Base-by-base conservation (phyloP, 192 early-diverging fungal genomes). In the Mortierella claussenii region DNA sequence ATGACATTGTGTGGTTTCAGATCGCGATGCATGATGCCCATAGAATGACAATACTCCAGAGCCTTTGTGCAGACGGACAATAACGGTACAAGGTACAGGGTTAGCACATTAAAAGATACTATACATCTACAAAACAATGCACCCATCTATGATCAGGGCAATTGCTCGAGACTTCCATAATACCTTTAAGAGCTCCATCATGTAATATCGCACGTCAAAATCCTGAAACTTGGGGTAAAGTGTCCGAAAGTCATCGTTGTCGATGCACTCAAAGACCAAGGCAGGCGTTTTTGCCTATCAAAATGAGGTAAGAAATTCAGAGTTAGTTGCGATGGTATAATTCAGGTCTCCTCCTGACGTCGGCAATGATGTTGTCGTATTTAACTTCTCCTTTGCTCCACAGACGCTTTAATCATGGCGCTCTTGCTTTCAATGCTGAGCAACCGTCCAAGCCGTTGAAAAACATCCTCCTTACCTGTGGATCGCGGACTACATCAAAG, bases 1-100 rank as follows among this genome's bases (percentile, higher is more conserved):
- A 99, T 99, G 23, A 99, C 94, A 68, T 97, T 97, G 81, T 96
- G 96, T 12, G 97, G 97, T 79, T 99, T 99, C 56, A 99, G 93
- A 79, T 99, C 97, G 37, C 97, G 90, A 73, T 99, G 97, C 94
- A 99, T 99, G 79, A 99, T 98, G 23, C 97, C 97, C 36, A 92
- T 87, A 24, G 96, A 98, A 61, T 99, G 97, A 74, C 94, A 96
- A 67, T 91, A 99, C 52, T 99, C 96, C 55, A 99, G 85, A 4
- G 97, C 97, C 91, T 91, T 55, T 47, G 20, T n/a, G n/a, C n/a
- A n/a, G n/a, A n/a, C n/a, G n/a, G n/a, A n/a, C n/a, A n/a, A n/a
- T n/a, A n/a, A n/a, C n/a, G n/a, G n/a, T n/a, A n/a, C n/a, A n/a
- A n/a, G n/a, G n/a, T n/a, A n/a, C n/a, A n/a, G n/a, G n/a, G n/a